phyloP scores from a whole-genome alignment of 257 asterid genomes.

The Petunia secreta region DNA sequence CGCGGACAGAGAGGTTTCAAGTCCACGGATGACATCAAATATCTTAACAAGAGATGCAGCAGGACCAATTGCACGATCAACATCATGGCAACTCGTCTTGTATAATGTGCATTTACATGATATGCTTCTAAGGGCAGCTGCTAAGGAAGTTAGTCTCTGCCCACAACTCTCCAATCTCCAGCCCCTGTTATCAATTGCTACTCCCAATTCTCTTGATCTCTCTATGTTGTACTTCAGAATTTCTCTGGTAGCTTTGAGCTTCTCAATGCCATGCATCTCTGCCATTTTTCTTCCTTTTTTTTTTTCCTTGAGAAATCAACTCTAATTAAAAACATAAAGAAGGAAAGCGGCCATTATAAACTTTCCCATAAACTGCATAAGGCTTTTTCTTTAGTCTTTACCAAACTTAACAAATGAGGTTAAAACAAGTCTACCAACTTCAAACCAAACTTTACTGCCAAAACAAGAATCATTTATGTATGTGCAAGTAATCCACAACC shows the following conservation, averaged over 20 bases:
- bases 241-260: conserved; percentile 56
- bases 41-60: conserved; percentile 57
- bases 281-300: conserved; percentile 34
- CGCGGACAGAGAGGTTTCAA: conserved; percentile 43
- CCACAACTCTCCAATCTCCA: conserved; percentile 42
- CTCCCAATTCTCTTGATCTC: conserved; percentile 56
- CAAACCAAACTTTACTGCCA: conserved; percentile 75
- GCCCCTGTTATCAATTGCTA: conserved; percentile 41
- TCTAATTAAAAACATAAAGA: not conserved
- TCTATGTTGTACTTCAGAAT: conserved; percentile 57
- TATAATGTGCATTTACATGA: conserved; percentile 53
- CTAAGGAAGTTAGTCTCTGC: conserved; percentile 41
- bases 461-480: conserved; percentile 40
- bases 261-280: conserved; percentile 33
- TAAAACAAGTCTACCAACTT: conserved; percentile 48
- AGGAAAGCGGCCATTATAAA: not conserved
- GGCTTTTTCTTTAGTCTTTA: conserved; percentile 35
- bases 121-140: conserved; percentile 35
- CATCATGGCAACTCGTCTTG: conserved; percentile 44
- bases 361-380: not conserved
- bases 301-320: not conserved
- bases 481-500: conserved; percentile 38
- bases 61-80: conserved; percentile 64
- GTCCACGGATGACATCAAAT: conserved; percentile 54
- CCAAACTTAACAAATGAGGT: conserved; percentile 57